A percentile compares a stretch with the other conserved stretches of the same genome.
These are phyloP conservation scores for Talaromyces sp. DNA, from an alignment of 2,329 filamentous ascomycete genomes.

Conservation along the genomic window DNA sequence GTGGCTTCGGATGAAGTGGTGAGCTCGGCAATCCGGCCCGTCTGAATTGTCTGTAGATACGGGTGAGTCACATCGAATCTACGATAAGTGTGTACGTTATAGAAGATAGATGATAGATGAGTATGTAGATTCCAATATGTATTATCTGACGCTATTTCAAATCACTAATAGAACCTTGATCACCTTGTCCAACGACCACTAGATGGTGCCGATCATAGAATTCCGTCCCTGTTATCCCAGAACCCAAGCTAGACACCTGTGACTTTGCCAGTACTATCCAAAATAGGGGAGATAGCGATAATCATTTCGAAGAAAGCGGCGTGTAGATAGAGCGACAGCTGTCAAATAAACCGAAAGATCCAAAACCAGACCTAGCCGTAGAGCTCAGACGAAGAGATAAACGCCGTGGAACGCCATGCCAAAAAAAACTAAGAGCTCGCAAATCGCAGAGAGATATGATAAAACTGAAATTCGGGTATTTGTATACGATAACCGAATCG, in stretches of 20 bases:
- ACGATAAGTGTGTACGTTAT: not conserved
- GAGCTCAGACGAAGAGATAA: not conserved
- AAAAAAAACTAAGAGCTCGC: slow-evolving; percentile 1
- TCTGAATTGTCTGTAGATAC: not conserved
- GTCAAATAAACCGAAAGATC: not conserved
- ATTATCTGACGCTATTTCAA: not conserved
- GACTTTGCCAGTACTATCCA: not conserved
- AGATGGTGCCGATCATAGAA: not conserved
- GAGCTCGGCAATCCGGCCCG: no score
- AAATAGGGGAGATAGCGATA: not conserved
- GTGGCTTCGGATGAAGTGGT: no score
- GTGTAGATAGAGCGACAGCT: not conserved
- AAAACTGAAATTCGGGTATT: not conserved
- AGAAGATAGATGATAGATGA: not conserved
- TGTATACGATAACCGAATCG: slow-evolving; percentile 4
- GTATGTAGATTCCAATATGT: not conserved
- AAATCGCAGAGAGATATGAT: slow-evolving; percentile 6
- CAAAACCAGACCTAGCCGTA: not conserved
- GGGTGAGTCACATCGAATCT: not conserved
- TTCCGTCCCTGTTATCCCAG: not conserved
- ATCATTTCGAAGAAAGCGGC: not conserved
- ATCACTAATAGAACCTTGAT: not conserved
- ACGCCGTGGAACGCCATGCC: slow-evolving; percentile 18
- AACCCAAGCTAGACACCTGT: not conserved
- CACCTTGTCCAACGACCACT: not conserved